phyloP scores from a whole-genome alignment of 192 early-diverging fungal species.

The Coemansia umbellata region DNA sequence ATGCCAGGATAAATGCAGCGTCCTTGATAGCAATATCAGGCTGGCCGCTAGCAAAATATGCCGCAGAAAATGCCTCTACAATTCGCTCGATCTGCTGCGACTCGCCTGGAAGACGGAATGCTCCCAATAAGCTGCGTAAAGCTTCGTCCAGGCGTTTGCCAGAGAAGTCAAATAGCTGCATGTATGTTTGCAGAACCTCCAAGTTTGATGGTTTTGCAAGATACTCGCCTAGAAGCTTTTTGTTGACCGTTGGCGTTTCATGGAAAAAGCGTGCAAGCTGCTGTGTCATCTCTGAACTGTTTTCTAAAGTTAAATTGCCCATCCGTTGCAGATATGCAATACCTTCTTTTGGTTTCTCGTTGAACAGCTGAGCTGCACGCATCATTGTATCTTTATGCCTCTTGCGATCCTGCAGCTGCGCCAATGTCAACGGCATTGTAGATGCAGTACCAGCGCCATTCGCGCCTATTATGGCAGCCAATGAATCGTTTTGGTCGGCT shows the following conservation, averaged over 20 bases:
- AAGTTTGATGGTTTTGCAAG: slow-evolving; percentile 79
- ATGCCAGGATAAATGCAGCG: slow-evolving; percentile 85
- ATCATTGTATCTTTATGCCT: slow-evolving; percentile 75
- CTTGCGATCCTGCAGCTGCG: slow-evolving; percentile 36
- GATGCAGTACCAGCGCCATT: background rate
- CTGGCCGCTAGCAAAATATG: slow-evolving; percentile 64
- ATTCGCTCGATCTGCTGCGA: slow-evolving; percentile 97
- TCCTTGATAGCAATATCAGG: slow-evolving; percentile 70
- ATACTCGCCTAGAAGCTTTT: slow-evolving; percentile 83
- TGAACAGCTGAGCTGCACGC: slow-evolving; percentile 78
- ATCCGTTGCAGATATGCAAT: slow-evolving; percentile 71
- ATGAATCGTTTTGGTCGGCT: background rate
- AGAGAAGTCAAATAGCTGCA: slow-evolving; percentile 82
- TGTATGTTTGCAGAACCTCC: slow-evolving; percentile 80
- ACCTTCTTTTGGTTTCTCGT: slow-evolving; percentile 81
- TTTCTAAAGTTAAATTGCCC: slow-evolving; percentile 21
- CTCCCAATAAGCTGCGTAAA: slow-evolving; percentile 83
- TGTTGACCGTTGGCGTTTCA: slow-evolving; percentile 80
- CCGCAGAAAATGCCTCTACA: slow-evolving; percentile 84
- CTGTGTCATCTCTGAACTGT: slow-evolving; percentile 23
- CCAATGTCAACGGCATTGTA: slow-evolving; percentile 10
- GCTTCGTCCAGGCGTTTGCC: slow-evolving; percentile 91
- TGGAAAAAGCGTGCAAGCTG: slow-evolving; percentile 73
- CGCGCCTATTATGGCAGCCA: background rate
- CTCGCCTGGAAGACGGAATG: slow-evolving; percentile 96